Conservation (phyloP, 2,329 filamentous ascomycete species). For the Zalaria obscura region DNA sequence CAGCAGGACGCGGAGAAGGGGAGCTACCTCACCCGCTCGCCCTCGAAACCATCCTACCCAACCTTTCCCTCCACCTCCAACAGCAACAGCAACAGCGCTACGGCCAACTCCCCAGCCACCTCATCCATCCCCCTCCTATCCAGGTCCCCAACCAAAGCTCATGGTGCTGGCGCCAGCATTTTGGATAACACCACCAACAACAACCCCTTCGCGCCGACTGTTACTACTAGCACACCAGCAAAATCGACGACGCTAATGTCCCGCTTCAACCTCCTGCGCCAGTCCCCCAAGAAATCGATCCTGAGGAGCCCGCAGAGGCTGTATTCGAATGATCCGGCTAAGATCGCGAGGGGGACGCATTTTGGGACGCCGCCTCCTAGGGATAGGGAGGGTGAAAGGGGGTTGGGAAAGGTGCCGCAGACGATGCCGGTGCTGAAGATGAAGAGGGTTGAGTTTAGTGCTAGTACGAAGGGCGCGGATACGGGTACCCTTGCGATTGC, state of each 20-base stretch:
- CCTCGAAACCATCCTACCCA: slow-evolving; percentile 9
- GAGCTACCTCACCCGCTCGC: slow-evolving; percentile 19
- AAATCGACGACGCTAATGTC: slow-evolving; percentile 20
- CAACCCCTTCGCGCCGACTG: slow-evolving; percentile 9
- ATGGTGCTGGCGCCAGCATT: neutral
- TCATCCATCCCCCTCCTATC: slow-evolving; percentile 4
- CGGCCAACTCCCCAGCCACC: too few species aligned
- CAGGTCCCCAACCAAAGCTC: slow-evolving; percentile 7
- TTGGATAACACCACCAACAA: too few species aligned
- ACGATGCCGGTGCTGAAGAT: slow-evolving; percentile 60
- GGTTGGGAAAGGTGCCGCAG: neutral
- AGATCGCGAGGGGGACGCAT: slow-evolving; percentile 48
- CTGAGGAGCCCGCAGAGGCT: slow-evolving; percentile 45
- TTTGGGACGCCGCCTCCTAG: slow-evolving; percentile 24
- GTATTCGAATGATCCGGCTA: slow-evolving; percentile 43
- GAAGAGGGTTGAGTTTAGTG: slow-evolving; percentile 61
- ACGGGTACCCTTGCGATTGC: neutral
- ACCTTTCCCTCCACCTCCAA: neutral
- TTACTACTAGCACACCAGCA: slow-evolving; percentile 17
- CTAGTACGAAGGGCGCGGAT: slow-evolving; percentile 31
- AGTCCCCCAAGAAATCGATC: slow-evolving; percentile 45
- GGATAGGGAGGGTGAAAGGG: slow-evolving; percentile 3
- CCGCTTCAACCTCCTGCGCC: slow-evolving; percentile 34
- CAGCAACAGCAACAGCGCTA: neutral
- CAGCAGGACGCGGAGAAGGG: slow-evolving; percentile 7